phyloP scores from a whole-genome alignment of 2,329 filamentous ascomycete species.

The Penicillium sp. region DNA sequence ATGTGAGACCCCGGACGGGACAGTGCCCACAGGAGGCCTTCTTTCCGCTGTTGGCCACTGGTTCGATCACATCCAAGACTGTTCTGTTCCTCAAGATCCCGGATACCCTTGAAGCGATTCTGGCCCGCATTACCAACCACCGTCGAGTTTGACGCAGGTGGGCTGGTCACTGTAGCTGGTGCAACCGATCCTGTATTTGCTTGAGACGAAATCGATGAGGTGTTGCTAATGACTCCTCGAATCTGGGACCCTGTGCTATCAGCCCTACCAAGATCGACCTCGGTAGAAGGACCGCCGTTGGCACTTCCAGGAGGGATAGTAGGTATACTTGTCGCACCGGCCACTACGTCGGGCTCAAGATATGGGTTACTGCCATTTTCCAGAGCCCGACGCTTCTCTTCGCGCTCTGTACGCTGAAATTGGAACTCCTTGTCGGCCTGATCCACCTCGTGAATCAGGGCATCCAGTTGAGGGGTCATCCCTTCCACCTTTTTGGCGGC shows the following conservation, averaged over 20 bases:
- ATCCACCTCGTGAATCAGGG: constrained; percentile 81
- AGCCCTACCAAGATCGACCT: constrained; percentile 69
- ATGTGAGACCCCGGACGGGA: constrained; percentile 92
- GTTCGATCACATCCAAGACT: constrained; percentile 56
- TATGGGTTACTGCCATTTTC: constrained; percentile 82
- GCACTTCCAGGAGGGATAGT: constrained; percentile 35
- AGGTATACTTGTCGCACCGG: constrained; percentile 40
- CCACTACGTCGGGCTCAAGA: constrained; percentile 65
- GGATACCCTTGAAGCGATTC: constrained; percentile 81
- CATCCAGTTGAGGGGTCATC: constrained; percentile 85
- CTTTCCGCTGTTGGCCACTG: constrained; percentile 72
- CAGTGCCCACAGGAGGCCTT: constrained; percentile 91
- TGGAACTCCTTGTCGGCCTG: constrained; percentile 96
- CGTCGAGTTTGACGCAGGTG: constrained; percentile 24
- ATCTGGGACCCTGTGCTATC: constrained; percentile 73
- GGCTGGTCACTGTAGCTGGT: constrained; percentile 25
- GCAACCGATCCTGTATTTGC: constrained; percentile 35
- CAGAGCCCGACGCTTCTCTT: constrained; percentile 85
- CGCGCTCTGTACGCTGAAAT: constrained; percentile 88
- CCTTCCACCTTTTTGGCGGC: constrained; percentile 85
- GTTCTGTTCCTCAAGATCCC: constrained; percentile 85
- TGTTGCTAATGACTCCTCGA: constrained; percentile 51
- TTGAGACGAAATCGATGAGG: constrained; percentile 48
- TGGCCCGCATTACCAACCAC: constrained; percentile 35
- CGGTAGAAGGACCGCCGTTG: constrained; percentile 58